Evolutionary conservation across 2,329 filamentous ascomycete genomes (phyloP), one percentile per base, ranked within the genome.

Genomic region (Teratosphaeria viscida): DNA sequence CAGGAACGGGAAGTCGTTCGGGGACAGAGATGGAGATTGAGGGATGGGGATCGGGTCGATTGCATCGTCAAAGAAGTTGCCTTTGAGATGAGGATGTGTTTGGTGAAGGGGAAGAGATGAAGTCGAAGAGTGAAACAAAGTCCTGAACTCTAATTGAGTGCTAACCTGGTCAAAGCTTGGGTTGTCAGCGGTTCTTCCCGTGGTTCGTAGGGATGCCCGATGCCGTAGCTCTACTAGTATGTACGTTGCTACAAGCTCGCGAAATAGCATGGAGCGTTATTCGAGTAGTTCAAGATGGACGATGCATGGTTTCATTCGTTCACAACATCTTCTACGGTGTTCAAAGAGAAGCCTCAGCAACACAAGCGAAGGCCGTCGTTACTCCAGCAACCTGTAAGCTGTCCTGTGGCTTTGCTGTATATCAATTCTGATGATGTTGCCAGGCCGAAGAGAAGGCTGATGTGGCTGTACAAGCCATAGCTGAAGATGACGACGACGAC

Each of bases 231-330:
- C 29, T 32, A 23, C 23, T 23, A 23, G 43, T n/a, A 49, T 49
- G 43, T 19, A 49, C 43, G n/a, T 10, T n/a, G 8, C 16, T 11
- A 49, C 19, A n/a, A 49, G 19, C 23, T 19, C 16, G n/a, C 43
- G 5, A 6, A 23, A 19, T 4, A 19, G 43, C n/a, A 19, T 23
- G 19, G n/a, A 49, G 43, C n/a, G 2, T 19, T 49, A 7, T 19
- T 49, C 5, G 12, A 19, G 39, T 8, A 16, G 47, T 53, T 37
- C 12, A 57, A 26, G 32, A 74, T 74, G 72, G 89, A 92, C 74
- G 89, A 92, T 74, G 85, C 87, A 34, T 92, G 89, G 88, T 90
- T 92, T 76, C 89, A 74, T 67, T 74, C 82, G 71, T 86, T 90
- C 70, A 69, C 68, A 10, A 83, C 89, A 64, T 82, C 87, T 29